phyloP scores from a whole-genome alignment of 371 early-diverging fungal species.

The Mortierella polycephala region DNA sequence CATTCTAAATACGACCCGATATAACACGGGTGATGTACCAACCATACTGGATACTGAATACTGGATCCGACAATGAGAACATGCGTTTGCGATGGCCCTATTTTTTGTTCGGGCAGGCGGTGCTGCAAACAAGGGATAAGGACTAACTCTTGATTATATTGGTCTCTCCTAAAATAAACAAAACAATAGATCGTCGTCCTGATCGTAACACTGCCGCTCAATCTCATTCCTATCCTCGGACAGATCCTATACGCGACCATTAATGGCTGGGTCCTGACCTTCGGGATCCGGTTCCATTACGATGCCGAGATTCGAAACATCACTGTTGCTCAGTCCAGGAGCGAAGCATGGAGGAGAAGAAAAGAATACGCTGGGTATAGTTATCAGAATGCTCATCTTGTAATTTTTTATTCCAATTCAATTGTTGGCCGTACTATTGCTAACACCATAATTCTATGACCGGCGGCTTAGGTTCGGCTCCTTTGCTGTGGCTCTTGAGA shows the following conservation, averaged over 20 bases:
- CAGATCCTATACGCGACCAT: slow-evolving; percentile 37
- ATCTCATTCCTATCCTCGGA: slow-evolving; percentile 42
- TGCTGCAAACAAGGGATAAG: too few relatives aligned
- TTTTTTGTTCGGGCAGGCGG: too few relatives aligned
- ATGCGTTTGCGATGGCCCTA: too few relatives aligned
- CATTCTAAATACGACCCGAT: too few relatives aligned
- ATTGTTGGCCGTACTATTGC: too few relatives aligned
- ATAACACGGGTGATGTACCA: too few relatives aligned
- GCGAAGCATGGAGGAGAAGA: slow-evolving; percentile 36
- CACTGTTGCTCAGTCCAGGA: slow-evolving; percentile 27
- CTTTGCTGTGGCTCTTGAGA: slow-evolving; percentile 69
- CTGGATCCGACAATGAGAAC: too few relatives aligned
- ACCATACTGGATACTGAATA: too few relatives aligned
- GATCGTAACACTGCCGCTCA: slow-evolving; percentile 44
- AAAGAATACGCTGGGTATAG: slow-evolving; percentile 16
- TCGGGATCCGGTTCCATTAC: slow-evolving; percentile 40
- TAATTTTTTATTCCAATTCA: too few relatives aligned
- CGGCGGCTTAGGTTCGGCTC: slow-evolving; percentile 61
- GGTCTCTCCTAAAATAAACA: neutral
- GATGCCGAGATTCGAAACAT: slow-evolving; percentile 35
- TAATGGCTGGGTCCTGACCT: slow-evolving; percentile 46
- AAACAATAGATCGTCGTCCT: slow-evolving; percentile 32
- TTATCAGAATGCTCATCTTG: too few relatives aligned
- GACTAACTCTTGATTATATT: too few relatives aligned
- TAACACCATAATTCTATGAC: too few relatives aligned